Conservation (phyloP, 495 filamentous ascomycete species). For the Penicillium argentinense region DNA sequence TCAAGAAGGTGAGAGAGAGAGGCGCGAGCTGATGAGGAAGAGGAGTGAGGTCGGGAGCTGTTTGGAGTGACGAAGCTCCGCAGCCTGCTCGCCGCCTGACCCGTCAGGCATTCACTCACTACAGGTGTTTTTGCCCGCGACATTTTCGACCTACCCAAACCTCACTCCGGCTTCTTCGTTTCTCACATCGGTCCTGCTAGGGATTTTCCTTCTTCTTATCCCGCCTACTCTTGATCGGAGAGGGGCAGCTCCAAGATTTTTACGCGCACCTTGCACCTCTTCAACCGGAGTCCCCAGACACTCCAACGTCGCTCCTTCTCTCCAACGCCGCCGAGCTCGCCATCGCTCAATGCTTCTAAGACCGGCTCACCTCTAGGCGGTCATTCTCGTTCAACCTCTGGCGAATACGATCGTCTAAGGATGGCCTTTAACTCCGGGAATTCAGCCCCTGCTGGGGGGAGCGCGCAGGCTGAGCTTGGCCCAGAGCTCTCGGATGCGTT, state of each 20-base stretch:
- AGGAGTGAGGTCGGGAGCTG: slow-evolving; percentile 10
- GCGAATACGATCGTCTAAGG: slow-evolving; percentile 40
- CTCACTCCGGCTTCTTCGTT: slow-evolving; percentile 4
- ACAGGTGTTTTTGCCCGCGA: slow-evolving; percentile 37
- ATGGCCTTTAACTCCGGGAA: slow-evolving; percentile 69
- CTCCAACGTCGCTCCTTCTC: slow-evolving; percentile 46
- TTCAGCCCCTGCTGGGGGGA: slow-evolving; percentile 31
- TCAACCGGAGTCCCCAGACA: slow-evolving; percentile 40
- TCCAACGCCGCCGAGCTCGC: slow-evolving; percentile 27
- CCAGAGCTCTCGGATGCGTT: slow-evolving; percentile 48
- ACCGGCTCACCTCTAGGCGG: slow-evolving; percentile 35
- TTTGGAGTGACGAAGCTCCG: slow-evolving; percentile 15
- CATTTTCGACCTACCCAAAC: slow-evolving; percentile 21
- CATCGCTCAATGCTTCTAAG: slow-evolving; percentile 41
- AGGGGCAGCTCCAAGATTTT: slow-evolving; percentile 36
- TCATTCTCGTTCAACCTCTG: slow-evolving; percentile 39
- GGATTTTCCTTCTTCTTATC: slow-evolving; percentile 5
- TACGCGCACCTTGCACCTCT: slow-evolving; percentile 39
- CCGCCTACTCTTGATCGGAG: slow-evolving; percentile 26
- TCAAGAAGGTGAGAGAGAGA: slow-evolving; percentile 14
- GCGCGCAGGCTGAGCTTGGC: slow-evolving; percentile 35
- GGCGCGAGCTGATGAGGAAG: slow-evolving; percentile 24
- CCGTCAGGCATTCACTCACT: slow-evolving; percentile 26
- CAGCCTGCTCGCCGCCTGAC: slow-evolving; percentile 38
- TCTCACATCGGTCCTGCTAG: slow-evolving; percentile 6